Evolutionary conservation across 495 filamentous ascomycete species (phyloP).

Genomic region (Alectoria sarmentosa): DNA sequence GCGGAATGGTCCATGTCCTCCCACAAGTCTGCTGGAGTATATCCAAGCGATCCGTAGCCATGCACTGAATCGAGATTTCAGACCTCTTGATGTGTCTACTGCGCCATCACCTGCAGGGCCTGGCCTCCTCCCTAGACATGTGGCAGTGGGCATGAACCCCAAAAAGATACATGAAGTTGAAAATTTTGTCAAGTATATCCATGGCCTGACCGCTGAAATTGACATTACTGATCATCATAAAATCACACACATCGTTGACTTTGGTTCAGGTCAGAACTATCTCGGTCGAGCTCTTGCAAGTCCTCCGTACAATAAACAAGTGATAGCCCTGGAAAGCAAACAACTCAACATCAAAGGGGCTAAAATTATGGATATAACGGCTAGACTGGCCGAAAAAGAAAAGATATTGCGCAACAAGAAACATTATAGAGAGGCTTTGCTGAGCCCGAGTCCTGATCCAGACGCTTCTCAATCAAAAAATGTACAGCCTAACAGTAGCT

Average conservation of each 20-base stretch:
- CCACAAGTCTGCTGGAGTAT: slow-evolving; percentile 63
- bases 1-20: slow-evolving; percentile 51
- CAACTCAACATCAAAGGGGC: slow-evolving; percentile 80
- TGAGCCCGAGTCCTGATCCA: background rate
- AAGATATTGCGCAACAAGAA: slow-evolving; percentile 71
- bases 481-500: background rate
- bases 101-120: slow-evolving; percentile 29
- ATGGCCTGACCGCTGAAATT: slow-evolving; percentile 46
- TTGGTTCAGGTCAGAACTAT: slow-evolving; percentile 95
- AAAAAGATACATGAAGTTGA: slow-evolving; percentile 93
- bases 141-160: slow-evolving; percentile 86
- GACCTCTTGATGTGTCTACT: slow-evolving; percentile 23
- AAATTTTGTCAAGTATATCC: slow-evolving; percentile 57
- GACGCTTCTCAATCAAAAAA: background rate
- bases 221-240: slow-evolving; percentile 42
- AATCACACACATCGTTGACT: slow-evolving; percentile 88
- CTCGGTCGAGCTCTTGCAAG: slow-evolving; percentile 81
- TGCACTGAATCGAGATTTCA: slow-evolving; percentile 56
- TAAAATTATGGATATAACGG: slow-evolving; percentile 69
- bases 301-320: slow-evolving; percentile 73
- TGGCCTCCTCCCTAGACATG: slow-evolving; percentile 50
- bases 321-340: slow-evolving; percentile 86
- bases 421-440: slow-evolving; percentile 44
- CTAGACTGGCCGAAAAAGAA: slow-evolving; percentile 60
- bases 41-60: slow-evolving; percentile 65